Evolutionary conservation across 768 basidiomycete species (phyloP).

Genomic region (Albatrellus ellisii): DNA sequence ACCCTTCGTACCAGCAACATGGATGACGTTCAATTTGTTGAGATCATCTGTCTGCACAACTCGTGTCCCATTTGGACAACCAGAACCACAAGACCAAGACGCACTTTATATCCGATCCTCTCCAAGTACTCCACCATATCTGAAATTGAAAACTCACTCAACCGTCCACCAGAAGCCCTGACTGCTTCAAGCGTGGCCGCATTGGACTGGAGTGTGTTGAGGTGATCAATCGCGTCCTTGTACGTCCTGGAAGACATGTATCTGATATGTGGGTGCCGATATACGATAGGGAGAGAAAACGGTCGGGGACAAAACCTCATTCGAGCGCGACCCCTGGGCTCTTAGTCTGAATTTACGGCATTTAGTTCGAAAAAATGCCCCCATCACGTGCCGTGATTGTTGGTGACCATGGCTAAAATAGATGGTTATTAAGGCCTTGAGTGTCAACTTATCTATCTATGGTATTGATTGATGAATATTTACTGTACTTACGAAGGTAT

Average conservation of each 20-base stretch:
- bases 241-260: slow-evolving; percentile 59
- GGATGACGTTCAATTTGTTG: slow-evolving; percentile 82
- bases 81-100: slow-evolving; percentile 17
- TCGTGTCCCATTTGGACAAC: slow-evolving; percentile 5
- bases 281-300: background rate
- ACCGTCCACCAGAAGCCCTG: slow-evolving; percentile 54
- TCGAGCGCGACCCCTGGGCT: background rate
- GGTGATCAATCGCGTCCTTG: slow-evolving; percentile 53
- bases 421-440: too few species aligned
- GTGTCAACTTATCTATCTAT: too few species aligned
- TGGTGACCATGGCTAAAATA: too few species aligned
- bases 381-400: too few species aligned
- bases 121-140: slow-evolving; percentile 87
- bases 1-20: slow-evolving; percentile 96
- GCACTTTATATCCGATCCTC: slow-evolving; percentile 77
- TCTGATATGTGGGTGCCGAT: background rate
- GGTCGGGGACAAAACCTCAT: background rate
- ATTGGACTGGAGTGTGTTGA: slow-evolving; percentile 85
- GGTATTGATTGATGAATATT: too few species aligned
- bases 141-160: slow-evolving; percentile 51
- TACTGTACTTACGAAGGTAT: too few species aligned
- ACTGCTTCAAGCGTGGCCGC: slow-evolving; percentile 83
- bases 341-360: too few species aligned
- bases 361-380: too few species aligned
- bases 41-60: slow-evolving; percentile 58